Evolutionary conservation across 1,284 basidiomycete species (phyloP), one percentile per base, ranked within the genome.

Genomic region (Cryptococcus floricola): DNA sequence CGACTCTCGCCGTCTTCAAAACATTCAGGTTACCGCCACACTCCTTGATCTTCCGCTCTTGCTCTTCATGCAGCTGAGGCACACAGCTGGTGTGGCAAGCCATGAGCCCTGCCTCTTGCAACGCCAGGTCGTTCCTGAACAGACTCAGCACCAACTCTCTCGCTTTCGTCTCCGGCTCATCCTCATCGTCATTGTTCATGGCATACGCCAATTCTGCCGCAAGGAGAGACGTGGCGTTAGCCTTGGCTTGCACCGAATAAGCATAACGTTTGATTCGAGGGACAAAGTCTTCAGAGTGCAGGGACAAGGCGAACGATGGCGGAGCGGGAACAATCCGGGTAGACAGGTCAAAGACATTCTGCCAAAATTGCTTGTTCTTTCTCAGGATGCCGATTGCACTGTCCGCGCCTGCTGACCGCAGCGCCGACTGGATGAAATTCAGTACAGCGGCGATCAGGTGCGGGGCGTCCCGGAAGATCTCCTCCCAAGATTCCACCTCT

Each of bases 361-460:
- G 62, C 73, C 73, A 76, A 52, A 76, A 69, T 4, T 49, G 46
- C 2, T 48, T 39, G 25, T 70, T 57, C 23, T 58, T 62, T 2
- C 69, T 62, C 2, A 74, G 54, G 0, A 61, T 48, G 5, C 58
- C 38, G 27, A 71, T 61, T 3, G 59, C 54, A 23, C 56, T 60
- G 18, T 60, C 53, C 4, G 66, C 64, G 3, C 66, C 59, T 0
- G 73, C 63, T 2, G 64, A 66, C 23, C 57, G 54, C 27, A 71
- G 47, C 1, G 91, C 86, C 9, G 86, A 81, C 60, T 88, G 84
- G 56, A 94, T 77, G 78, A 94, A 96, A 9, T 83, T 80, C 51
- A 96, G 77, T 6, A 90, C 82, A 10, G 86, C 84, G 1, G 87
- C 83, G 7, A 97, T 81, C 12, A 92, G 77, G 31, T 86, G 82